phyloP scores from a whole-genome alignment of 768 basidiomycete genomes.

The Candolleomyces eurysporus region DNA sequence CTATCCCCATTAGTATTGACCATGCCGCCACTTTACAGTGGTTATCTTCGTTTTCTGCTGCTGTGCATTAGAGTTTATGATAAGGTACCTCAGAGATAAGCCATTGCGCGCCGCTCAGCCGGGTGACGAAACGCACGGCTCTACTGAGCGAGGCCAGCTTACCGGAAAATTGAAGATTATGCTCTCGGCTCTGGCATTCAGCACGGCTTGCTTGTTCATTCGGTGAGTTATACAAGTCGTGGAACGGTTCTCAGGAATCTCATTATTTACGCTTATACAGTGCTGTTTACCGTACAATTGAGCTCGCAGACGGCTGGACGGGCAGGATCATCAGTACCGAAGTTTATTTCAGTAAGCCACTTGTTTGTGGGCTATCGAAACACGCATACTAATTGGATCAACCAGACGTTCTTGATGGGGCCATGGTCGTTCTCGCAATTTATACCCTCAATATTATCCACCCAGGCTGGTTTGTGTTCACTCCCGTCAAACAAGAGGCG shows the following conservation, averaged over 20 bases:
- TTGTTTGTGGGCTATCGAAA: neutral
- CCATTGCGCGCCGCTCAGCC: slow-evolving; percentile 23
- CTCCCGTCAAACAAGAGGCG: too few relatives aligned
- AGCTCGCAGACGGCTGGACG: slow-evolving; percentile 48
- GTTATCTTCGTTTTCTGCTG: slow-evolving; percentile 41
- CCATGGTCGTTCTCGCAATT: slow-evolving; percentile 46
- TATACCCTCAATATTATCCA: slow-evolving; percentile 44
- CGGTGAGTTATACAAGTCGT: slow-evolving; percentile 39
- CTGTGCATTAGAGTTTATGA: slow-evolving; percentile 44
- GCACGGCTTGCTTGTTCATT: slow-evolving; percentile 47
- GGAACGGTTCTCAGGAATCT: neutral
- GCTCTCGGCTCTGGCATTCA: slow-evolving; percentile 32
- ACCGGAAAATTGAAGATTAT: slow-evolving; percentile 26
- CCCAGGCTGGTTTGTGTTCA: slow-evolving; percentile 28
- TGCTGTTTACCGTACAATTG: slow-evolving; percentile 50
- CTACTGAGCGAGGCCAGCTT: slow-evolving; percentile 11
- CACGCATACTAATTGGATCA: neutral
- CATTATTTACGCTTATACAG: slow-evolving; percentile 16
- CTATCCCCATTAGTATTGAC: neutral
- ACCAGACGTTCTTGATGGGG: slow-evolving; percentile 47
- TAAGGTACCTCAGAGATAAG: slow-evolving; percentile 32
- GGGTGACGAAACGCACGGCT: slow-evolving; percentile 1
- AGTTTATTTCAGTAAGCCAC: slow-evolving; percentile 42
- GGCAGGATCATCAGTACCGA: slow-evolving; percentile 50
- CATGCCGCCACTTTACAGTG: slow-evolving; percentile 8